Conservation (phyloP, 1,284 basidiomycete species). For the Leccinum angustisporum region DNA sequence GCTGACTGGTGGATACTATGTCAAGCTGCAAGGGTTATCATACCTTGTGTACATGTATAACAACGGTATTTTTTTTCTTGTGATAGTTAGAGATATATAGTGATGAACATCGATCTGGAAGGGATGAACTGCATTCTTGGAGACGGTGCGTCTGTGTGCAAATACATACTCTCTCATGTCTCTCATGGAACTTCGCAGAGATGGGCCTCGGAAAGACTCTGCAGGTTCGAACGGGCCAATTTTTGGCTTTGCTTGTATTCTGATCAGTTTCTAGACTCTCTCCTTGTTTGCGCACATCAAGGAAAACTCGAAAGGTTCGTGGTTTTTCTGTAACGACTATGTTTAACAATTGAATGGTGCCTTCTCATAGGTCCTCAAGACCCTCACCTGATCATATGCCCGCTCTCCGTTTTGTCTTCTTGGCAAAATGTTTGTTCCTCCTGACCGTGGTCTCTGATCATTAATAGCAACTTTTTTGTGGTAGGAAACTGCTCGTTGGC, state of each 20-base stretch:
- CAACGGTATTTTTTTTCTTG: slow-evolving; percentile 42
- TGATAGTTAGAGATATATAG: neutral
- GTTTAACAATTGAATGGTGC: neutral
- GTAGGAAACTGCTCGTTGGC: slow-evolving; percentile 55
- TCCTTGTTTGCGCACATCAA: slow-evolving; percentile 58
- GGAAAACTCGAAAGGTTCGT: slow-evolving; percentile 41
- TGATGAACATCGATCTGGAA: slow-evolving; percentile 19
- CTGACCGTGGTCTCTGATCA: neutral
- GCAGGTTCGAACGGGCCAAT: slow-evolving; percentile 39
- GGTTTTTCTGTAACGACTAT: neutral
- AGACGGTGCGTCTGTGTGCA: slow-evolving; percentile 44
- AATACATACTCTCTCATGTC: neutral
- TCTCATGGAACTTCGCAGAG: slow-evolving; percentile 35
- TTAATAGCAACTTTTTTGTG: slow-evolving; percentile 1
- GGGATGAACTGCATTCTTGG: slow-evolving; percentile 62
- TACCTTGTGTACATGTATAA: slow-evolving; percentile 56
- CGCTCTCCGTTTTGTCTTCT: slow-evolving; percentile 58
- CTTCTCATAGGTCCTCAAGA: slow-evolving; percentile 35
- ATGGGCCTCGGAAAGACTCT: slow-evolving; percentile 67
- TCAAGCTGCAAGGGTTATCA: slow-evolving; percentile 51
- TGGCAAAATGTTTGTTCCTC: slow-evolving; percentile 45
- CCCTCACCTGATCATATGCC: slow-evolving; percentile 61
- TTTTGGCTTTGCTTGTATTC: neutral
- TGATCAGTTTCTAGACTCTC: slow-evolving; percentile 43
- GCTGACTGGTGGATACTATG: slow-evolving; percentile 7